Base-by-base conservation (phyloP, 768 basidiomycete species). In the Terana coerulea region DNA sequence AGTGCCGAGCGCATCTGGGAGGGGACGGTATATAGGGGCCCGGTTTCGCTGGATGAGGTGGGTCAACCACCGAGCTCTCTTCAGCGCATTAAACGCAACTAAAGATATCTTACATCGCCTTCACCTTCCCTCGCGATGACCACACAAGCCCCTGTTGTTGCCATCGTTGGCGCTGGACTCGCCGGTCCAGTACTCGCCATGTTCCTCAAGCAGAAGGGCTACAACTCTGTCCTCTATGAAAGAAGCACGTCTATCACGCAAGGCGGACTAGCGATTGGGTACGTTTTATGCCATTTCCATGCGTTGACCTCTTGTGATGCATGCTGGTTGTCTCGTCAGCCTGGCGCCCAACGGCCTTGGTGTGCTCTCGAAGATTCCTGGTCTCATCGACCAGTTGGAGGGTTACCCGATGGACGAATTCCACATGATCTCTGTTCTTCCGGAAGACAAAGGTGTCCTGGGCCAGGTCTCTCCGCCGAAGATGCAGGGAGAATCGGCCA, bases 401-500 rank as follows among this genome's bases (percentile, higher is more conserved):
- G 43, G 43, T 29, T n/a, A 5, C 6, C 25, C 8, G 11, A 26
- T 45, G 7, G 43, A 28, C 39, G 36, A 21, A 21, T 42, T 47
- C 26, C 30, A 15, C 15, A 47, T 36, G 26, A 52, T 48, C 55
- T 56, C 55, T 14, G 45, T 48, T 33, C 9, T 56, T 3, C 50
- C 49, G 3, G 51, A 42, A 29, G 55, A 56, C 47, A 30, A 33
- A 14, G 55, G 50, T 25, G 12, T 52, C 14, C 36, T 56, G 8
- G 44, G 26, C 3, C 10, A 39, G 25, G 9, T 14, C n/a, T 17
- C 31, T 19, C 14, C 31, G 8, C 30, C 10, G 3, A 29, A 30
- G 17, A 7, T 7, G 21, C 39, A 22, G 25, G 14, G 36, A n/a
- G 49, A 40, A n/a, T 9, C 29, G 45, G 45, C 4, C 45, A 11